Conservation (phyloP, 2,329 filamentous ascomycete species). For the Penicillium paneum region DNA sequence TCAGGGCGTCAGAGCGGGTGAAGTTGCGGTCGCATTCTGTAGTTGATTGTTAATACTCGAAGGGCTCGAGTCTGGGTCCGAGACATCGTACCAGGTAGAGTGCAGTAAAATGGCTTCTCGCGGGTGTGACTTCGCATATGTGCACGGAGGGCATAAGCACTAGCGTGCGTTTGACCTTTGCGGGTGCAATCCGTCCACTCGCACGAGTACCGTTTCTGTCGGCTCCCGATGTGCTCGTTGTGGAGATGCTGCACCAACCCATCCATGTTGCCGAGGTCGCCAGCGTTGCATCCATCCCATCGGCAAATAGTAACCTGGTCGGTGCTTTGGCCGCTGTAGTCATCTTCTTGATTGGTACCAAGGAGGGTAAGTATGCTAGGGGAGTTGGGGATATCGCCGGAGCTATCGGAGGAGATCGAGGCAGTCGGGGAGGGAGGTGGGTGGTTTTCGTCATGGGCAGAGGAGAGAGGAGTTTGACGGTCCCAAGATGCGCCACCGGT, state of each 20-base stretch:
- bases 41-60: not conserved
- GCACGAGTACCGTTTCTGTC: conserved; percentile 96
- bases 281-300: conserved; percentile 71
- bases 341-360: conserved; percentile 46
- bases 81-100: conserved; percentile 69
- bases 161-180: conserved; percentile 89
- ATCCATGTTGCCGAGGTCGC: conserved; percentile 77
- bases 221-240: conserved; percentile 86
- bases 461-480: conserved; percentile 51
- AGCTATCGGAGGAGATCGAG: conserved; percentile 86
- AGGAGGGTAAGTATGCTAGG: conserved; percentile 51
- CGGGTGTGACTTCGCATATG: conserved; percentile 97
- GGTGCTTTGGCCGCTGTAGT: conserved; percentile 68
- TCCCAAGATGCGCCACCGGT: conserved; percentile 46
- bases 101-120: conserved; percentile 98
- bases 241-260: conserved; percentile 79
- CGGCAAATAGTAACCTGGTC: conserved; percentile 75
- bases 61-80: not conserved
- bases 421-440: conserved; percentile 53
- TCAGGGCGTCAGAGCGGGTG: conserved; percentile 88
- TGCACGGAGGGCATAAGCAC: conserved; percentile 90
- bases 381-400: conserved; percentile 75
- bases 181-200: conserved; percentile 89
- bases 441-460: conserved; percentile 38
- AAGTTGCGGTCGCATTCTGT: conserved; percentile 96